These are phyloP conservation scores for Trypanosoma lewisi DNA, from an alignment of 208 protist species.

Conservation along the genomic window DNA sequence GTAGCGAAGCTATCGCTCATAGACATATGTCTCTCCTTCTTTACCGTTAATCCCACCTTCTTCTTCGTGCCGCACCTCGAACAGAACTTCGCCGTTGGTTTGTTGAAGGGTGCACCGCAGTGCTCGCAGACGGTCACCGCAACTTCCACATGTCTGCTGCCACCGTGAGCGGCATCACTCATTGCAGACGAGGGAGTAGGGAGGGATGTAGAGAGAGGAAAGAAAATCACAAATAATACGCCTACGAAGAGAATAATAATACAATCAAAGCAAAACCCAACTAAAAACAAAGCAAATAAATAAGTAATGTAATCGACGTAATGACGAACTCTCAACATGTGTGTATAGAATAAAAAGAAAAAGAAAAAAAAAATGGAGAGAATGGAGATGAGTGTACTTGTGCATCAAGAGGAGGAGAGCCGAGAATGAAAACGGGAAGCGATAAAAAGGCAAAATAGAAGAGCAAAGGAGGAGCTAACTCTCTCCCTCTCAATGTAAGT, in stretches of 20 bases:
- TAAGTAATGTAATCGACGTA: too few species aligned
- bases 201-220: neutral
- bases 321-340: too few species aligned
- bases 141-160: neutral
- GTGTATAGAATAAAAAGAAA: too few species aligned
- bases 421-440: neutral
- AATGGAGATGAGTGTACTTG: too few species aligned
- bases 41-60: neutral
- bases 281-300: too few species aligned
- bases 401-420: too few species aligned
- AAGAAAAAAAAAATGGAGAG: constrained; percentile 8
- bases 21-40: neutral
- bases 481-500: neutral
- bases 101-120: constrained; percentile 71
- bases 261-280: too few species aligned
- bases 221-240: too few species aligned
- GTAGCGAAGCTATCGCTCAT: neutral
- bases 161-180: neutral
- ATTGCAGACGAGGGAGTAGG: neutral
- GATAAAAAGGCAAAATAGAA: constrained; percentile 1
- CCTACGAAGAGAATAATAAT: too few species aligned
- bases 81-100: constrained; percentile 78
- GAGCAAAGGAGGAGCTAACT: constrained; percentile 11
- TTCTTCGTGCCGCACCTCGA: constrained; percentile 75
- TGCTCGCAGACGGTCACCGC: constrained; percentile 32